Evolutionary conservation across 225 moss, liverwort and hornwort species (phyloP), one percentile per base, ranked within the genome.

Genomic region (Physcomitrellopsis africana): DNA sequence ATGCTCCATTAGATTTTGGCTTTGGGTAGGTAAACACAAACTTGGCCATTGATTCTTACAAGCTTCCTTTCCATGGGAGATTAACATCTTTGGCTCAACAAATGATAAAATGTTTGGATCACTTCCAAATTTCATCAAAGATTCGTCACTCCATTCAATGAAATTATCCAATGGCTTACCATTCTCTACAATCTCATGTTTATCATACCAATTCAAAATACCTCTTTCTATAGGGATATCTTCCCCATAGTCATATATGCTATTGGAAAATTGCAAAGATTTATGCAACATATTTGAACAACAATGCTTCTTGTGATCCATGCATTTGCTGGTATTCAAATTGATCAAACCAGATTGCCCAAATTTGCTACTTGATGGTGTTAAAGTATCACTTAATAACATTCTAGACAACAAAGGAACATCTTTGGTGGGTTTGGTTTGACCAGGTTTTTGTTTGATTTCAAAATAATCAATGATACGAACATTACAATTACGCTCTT

Each of bases 401-500:
- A 59, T 77, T 11, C 9, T 1, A 26, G 8, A 0, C 11, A 5
- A n/a, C 11, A 49, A 63, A 20, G 64, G 7, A 2, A 1, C 17
- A 1, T 67, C 22, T 0, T 51, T 67, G 0, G 3, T 37, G 2
- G 41, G 18, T 0, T 11, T 46, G 29, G 4, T 74, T 58, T 70
- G 73, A 0, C 1, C 7, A 0, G 6, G 51, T 11, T 29, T 72
- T 7, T 74, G 83, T 41, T 82, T 68, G 8, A 89, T 82, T 1
- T 79, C 79, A 27, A 89, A 89, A 3, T 74, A 74, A 22, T 89
- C 89, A 23, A 89, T 86, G 10, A 89, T 81, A 9, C 69, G 86
- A 8, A 89, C 86, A 70, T 84, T 86, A 18, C 86, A 86, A 82
- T 89, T 86, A 0, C 84, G 53, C 11, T 89, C 75, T 0, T 65